Evolutionary conservation across 192 early-diverging fungal genomes (phyloP), one percentile per base, ranked within the genome.

Genomic region (Backusella liffmaniae): DNA sequence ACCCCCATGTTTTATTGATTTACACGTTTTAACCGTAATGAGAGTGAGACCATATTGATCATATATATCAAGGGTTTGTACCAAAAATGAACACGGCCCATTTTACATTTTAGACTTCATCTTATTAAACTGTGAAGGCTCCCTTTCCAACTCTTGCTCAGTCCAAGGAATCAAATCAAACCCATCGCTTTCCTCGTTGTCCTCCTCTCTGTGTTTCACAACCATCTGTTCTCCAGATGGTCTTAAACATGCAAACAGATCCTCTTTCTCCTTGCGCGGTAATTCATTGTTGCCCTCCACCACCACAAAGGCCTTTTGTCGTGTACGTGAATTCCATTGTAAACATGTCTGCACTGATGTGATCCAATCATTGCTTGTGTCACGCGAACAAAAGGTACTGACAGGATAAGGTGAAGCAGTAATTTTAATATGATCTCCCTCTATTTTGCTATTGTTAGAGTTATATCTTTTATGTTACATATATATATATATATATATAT

Each of bases 361-460:
- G 84, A 96, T 97, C 98, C 98, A 99, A 83, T 99, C 98, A 29
- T 88, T 87, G 7, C 84, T 88, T 79, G 91, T 90, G 46, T 91
- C 80, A n/a, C 83, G 82, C 7, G 82, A 83, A 79, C 96, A 96
- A 8, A 98, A 87, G 3, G 96, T 96, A 12, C 94, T 92, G 67
- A 98, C 88, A 15, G 97, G 94, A 74, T 90, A 94, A 66, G 86
- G 88, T 68, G 93, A 93, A 21, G 96, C 91, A 0, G 92, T 92
- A 26, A 98, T 88, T 78, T 92, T 90, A 41, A 97, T 91, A 77
- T 93, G 91, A 76, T 97, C 97, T 21, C 94, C 96, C 73, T 86
- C 86, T 88, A 74, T 23, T 73, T 26, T 34, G 10, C 39, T 23
- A 39, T 15, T 21, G 4, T 42, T 26, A 12, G 46, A 0, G 2